Conservation (phyloP, 805 yeast species). For the Schizosaccharomyces lindneri region DNA sequence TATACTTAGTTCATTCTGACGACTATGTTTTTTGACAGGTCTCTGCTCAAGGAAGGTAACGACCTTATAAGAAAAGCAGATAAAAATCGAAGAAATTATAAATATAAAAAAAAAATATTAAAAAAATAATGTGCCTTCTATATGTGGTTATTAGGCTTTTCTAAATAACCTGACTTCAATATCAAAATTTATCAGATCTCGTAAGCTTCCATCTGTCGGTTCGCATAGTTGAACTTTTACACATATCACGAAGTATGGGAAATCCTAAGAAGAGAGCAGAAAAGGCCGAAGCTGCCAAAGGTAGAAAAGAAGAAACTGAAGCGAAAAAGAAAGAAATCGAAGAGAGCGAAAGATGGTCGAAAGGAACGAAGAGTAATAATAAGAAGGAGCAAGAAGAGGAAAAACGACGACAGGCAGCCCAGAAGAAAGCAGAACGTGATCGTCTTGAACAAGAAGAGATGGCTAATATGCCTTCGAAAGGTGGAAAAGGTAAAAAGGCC, state of each 20-base stretch:
- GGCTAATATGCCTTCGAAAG: slow-evolving; percentile 32
- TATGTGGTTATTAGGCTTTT: too few relatives aligned
- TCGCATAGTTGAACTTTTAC: background rate
- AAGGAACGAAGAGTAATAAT: slow-evolving; percentile 44
- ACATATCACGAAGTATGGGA: background rate
- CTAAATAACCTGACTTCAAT: too few relatives aligned
- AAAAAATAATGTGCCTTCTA: too few relatives aligned
- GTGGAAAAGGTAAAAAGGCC: slow-evolving; percentile 34
- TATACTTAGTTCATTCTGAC: too few relatives aligned
- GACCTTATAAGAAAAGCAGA: too few relatives aligned
- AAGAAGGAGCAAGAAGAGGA: slow-evolving; percentile 31
- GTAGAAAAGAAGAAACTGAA: slow-evolving; percentile 26
- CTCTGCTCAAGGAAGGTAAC: too few relatives aligned
- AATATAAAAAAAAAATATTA: too few relatives aligned
- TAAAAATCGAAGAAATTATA: too few relatives aligned
- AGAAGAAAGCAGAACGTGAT: slow-evolving; percentile 51
- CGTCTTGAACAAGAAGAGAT: slow-evolving; percentile 67
- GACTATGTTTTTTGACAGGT: too few relatives aligned
- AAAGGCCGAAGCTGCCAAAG: slow-evolving; percentile 38
- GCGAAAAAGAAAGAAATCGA: slow-evolving; percentile 22
- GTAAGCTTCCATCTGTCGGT: too few relatives aligned
- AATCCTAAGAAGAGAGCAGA: slow-evolving; percentile 3
- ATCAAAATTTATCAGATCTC: too few relatives aligned
- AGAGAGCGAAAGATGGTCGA: slow-evolving; percentile 43
- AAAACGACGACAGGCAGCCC: slow-evolving; percentile 22